Conservation (phyloP, 371 early-diverging fungal genomes). For the Smittium culicis region DNA sequence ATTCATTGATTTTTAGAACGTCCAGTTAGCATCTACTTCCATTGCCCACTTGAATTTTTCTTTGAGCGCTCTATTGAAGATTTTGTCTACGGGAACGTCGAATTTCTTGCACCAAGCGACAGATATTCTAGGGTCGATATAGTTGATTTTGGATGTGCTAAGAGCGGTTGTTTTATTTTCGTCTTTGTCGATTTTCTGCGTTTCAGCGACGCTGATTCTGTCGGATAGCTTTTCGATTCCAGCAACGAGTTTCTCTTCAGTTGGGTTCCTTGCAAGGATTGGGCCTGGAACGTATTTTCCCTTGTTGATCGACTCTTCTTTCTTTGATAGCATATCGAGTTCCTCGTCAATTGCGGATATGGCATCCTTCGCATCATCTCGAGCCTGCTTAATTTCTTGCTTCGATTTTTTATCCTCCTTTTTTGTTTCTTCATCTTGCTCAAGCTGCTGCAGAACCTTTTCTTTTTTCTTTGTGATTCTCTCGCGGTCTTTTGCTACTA, state of each 20-base stretch:
- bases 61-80: constrained; percentile 73
- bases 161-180: constrained; percentile 94
- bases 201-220: constrained; percentile 31
- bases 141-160: constrained; percentile 95
- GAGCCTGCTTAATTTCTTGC: no score
- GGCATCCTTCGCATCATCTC: no score
- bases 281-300: no score
- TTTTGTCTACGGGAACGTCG: constrained; percentile 80
- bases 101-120: constrained; percentile 82
- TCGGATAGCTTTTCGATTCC: constrained; percentile 24
- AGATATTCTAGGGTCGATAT: constrained; percentile 94
- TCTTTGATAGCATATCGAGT: no score
- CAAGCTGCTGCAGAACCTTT: constrained; percentile 54
- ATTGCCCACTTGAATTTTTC: constrained; percentile 96
- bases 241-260: constrained; percentile 22
- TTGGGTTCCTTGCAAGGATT: constrained; percentile 21
- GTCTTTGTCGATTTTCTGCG: constrained; percentile 62
- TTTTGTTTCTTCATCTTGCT: constrained; percentile 36
- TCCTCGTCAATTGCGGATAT: no score
- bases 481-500: constrained; percentile 47
- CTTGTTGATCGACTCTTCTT: no score
- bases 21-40: constrained; percentile 55
- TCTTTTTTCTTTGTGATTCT: constrained; percentile 43
- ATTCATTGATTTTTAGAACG: no score
- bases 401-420: no score